phyloP scores from a whole-genome alignment of 495 filamentous ascomycete species.

The Aspergillus asperescens region DNA sequence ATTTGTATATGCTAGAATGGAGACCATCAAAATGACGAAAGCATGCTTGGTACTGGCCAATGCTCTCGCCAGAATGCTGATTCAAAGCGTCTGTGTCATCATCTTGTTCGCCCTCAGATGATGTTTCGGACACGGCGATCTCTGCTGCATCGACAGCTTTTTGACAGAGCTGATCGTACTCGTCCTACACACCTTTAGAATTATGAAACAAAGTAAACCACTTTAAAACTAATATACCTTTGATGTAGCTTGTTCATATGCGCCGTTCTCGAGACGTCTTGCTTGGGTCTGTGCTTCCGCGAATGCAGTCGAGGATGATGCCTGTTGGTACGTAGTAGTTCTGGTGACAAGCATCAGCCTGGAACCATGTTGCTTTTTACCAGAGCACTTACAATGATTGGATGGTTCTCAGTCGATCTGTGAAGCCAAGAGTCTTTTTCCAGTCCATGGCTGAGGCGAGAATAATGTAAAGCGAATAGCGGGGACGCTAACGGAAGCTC shows the following conservation, averaged over 20 bases:
- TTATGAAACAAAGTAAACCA: neutral
- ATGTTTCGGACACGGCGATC: conserved; percentile 6
- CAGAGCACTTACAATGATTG: conserved; percentile 39
- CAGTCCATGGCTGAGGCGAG: conserved; percentile 28
- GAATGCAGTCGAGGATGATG: conserved; percentile 33
- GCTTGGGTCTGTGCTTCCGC: conserved; percentile 42
- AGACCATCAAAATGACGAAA: conserved; percentile 67
- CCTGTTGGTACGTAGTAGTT: conserved; percentile 40
- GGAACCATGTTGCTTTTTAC: neutral
- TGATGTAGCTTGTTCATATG: conserved; percentile 37
- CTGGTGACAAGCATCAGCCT: conserved; percentile 25
- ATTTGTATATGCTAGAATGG: conserved; percentile 77
- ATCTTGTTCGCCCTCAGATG: conserved; percentile 13
- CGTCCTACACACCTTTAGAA: conserved; percentile 30
- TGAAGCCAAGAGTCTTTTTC: conserved; percentile 43
- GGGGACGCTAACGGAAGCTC: neutral
- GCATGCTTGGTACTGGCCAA: conserved; percentile 70
- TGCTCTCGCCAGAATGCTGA: conserved; percentile 41
- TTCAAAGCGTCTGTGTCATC: conserved; percentile 9
- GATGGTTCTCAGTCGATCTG: conserved; percentile 46
- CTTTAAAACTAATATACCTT: conserved; percentile 25
- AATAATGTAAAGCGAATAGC: neutral
- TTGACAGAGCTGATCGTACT: conserved; percentile 44
- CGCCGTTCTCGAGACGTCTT: conserved; percentile 33
- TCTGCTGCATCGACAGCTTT: conserved; percentile 38